Evolutionary conservation across 192 early-diverging fungal species (phyloP).

Genomic region (Funneliformis mosseae): DNA sequence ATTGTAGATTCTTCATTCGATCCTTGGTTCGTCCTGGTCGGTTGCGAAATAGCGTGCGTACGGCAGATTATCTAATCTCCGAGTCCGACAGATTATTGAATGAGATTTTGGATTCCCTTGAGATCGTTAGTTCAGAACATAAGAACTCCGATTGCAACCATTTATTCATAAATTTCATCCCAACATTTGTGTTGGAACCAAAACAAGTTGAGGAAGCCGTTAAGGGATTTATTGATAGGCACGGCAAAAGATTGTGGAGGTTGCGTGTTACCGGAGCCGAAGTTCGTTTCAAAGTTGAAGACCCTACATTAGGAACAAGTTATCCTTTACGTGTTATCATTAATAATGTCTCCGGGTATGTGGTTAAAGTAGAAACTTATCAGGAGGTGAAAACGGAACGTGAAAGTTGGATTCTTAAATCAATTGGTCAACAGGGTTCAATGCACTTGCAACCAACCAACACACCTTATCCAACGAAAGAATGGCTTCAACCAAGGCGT

Average conservation of each 20-base stretch:
- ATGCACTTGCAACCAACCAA: slow-evolving; percentile 81
- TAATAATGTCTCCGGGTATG: slow-evolving; percentile 89
- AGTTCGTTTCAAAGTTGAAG: slow-evolving; percentile 92
- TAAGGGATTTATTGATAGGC: slow-evolving; percentile 88
- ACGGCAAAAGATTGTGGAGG: slow-evolving; percentile 93
- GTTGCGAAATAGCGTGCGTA: slow-evolving; percentile 75
- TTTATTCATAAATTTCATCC: slow-evolving; percentile 97
- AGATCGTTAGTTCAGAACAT: slow-evolving; percentile 87
- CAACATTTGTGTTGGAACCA: slow-evolving; percentile 88
- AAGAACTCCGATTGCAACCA: slow-evolving; percentile 99
- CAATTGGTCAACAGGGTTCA: slow-evolving; percentile 75
- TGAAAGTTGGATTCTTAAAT: slow-evolving; percentile 85
- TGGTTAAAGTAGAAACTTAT: slow-evolving; percentile 91
- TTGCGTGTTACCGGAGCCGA: slow-evolving; percentile 95
- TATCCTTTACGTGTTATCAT: slow-evolving; percentile 90
- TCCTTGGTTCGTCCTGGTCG: slow-evolving; percentile 92
- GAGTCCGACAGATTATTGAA: slow-evolving; percentile 92
- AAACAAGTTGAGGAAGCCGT: slow-evolving; percentile 82
- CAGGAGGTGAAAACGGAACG: slow-evolving; percentile 85
- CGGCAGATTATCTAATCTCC: slow-evolving; percentile 92
- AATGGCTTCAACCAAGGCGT: slow-evolving; percentile 93
- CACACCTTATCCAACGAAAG: slow-evolving; percentile 90
- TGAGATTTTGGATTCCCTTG: slow-evolving; percentile 93
- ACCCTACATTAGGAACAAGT: slow-evolving; percentile 47
- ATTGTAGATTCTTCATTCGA: slow-evolving; percentile 97